Evolutionary conservation across 805 yeast genomes (phyloP).

Genomic region (Lachancea dasiensis): DNA sequence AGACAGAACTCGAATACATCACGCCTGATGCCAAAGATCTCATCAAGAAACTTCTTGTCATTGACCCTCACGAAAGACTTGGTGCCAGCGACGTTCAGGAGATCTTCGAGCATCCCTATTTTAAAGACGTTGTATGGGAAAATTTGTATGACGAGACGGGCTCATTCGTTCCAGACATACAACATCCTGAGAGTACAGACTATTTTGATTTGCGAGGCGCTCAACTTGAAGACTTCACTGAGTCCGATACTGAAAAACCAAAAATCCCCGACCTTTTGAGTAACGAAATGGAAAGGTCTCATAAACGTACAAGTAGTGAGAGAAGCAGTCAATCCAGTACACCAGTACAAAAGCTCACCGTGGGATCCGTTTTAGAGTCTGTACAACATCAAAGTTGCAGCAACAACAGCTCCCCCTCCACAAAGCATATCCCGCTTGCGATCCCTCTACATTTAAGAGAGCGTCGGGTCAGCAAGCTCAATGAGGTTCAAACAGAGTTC

Average conservation of each 20-base stretch:
- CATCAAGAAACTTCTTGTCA: conserved; percentile 52
- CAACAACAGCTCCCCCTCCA: conserved; percentile 32
- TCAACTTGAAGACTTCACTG: conserved; percentile 40
- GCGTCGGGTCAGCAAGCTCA: conserved; percentile 64
- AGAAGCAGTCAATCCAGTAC: conserved; percentile 15
- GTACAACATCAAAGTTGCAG: conserved; percentile 26
- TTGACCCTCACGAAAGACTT: conserved; percentile 61
- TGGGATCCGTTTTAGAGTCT: conserved; percentile 27
- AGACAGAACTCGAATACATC: conserved; percentile 48
- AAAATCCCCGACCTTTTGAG: conserved; percentile 3
- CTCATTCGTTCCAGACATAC: conserved; percentile 73
- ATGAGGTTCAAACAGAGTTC: conserved; percentile 69
- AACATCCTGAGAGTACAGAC: conserved; percentile 81
- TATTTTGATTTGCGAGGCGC: conserved; percentile 94
- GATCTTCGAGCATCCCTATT: conserved; percentile 73
- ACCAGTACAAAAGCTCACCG: conserved; percentile 25
- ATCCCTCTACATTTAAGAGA: conserved; percentile 58
- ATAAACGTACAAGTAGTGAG: conserved; percentile 6
- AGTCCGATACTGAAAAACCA: conserved; percentile 10
- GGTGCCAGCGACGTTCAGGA: conserved; percentile 79
- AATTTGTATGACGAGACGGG: conserved; percentile 63
- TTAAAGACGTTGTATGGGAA: conserved; percentile 69
- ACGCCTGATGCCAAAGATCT: conserved; percentile 69
- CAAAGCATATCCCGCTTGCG: conserved; percentile 39
- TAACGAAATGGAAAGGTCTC: conserved; percentile 1